Conservation (phyloP, 2,329 filamentous ascomycete species). For the Aspergillus tamarii region DNA sequence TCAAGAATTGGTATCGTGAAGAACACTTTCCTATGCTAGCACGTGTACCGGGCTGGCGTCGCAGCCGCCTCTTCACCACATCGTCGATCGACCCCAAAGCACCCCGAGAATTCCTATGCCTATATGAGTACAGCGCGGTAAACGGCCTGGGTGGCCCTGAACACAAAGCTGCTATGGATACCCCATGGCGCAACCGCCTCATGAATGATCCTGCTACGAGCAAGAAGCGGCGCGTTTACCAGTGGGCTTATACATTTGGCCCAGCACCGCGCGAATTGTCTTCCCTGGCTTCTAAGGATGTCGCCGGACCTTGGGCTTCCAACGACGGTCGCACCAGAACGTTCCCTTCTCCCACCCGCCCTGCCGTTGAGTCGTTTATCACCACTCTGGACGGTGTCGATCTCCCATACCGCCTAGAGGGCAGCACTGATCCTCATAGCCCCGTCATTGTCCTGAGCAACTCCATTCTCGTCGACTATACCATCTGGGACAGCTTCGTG, state of each 20-base stretch:
- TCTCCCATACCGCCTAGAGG: slow-evolving; percentile 76
- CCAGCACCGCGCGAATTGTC: slow-evolving; percentile 70
- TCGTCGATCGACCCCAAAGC: slow-evolving; percentile 63
- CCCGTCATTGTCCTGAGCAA: slow-evolving; percentile 78
- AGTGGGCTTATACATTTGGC: slow-evolving; percentile 79
- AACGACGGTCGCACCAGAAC: slow-evolving; percentile 62
- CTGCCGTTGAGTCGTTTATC: slow-evolving; percentile 68
- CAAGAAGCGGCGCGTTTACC: slow-evolving; percentile 64
- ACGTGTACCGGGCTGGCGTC: slow-evolving; percentile 77
- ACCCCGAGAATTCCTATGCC: slow-evolving; percentile 61
- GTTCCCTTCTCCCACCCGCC: slow-evolving; percentile 44
- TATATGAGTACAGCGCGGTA: slow-evolving; percentile 72
- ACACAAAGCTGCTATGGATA: slow-evolving; percentile 65
- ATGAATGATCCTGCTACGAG: slow-evolving; percentile 61
- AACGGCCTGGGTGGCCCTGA: slow-evolving; percentile 70
- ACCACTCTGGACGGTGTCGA: slow-evolving; percentile 69
- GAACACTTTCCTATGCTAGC: slow-evolving; percentile 74
- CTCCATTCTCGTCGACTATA: slow-evolving; percentile 74
- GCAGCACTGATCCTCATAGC: slow-evolving; percentile 66
- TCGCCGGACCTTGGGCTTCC: slow-evolving; percentile 56
- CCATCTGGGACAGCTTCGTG: slow-evolving; percentile 81
- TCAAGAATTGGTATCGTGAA: slow-evolving; percentile 71
- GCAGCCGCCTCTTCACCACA: slow-evolving; percentile 71
- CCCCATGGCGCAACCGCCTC: slow-evolving; percentile 64
- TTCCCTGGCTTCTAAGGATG: slow-evolving; percentile 54